Base-by-base conservation (phyloP, 345 rosid species). In the Rhizophora mangle region DNA sequence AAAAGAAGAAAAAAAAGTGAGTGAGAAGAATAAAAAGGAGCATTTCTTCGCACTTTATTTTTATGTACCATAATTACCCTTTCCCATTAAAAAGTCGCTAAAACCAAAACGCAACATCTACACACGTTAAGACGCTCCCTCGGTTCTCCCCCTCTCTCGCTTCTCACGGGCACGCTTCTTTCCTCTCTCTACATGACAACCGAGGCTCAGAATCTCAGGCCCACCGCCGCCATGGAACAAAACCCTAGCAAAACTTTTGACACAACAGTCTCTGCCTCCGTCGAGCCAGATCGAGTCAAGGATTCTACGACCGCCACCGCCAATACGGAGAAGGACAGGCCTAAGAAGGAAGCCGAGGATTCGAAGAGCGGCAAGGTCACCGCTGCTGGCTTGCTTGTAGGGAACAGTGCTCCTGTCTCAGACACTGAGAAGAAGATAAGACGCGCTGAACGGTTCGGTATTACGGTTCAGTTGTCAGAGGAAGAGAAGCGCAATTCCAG, bases 401-500 rank as follows among this genome's bases (percentile, higher is more conserved):
- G 64, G 15, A 67, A 82, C 70, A 46, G 10, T 19, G 88, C 74
- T 29, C 76, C 80, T 4, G 88, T 75, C 21, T 72, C 85, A 62
- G 84, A 85, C 60, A 72, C 81, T 39, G 87, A 85, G 88, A 92
- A 85, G 77, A 92, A 92, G 89, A 87, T 88, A 55, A 92, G 88
- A 24, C 89, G 99, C 54, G 99, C 99, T 7, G 97, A 95, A 85
- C 82, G 99, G 64, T 95, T 95, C 62, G 99, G 96, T 3, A 75
- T 90, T 65, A 79, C 84, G 30, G 92, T 95, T 13, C 85, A 85
- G 78, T 36, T 90, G 24, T 89, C 96, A 0, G 99, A 95, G 81
- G 76, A 84, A 68, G 99, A 95, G 84, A 95, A 95, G 75, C 97
- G 96, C 36, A 84, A 83, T 84, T 87, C 93, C 65, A 91, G 99